Base-by-base conservation (phyloP, 2,329 filamentous ascomycete species). In the Fusarium humuli region DNA sequence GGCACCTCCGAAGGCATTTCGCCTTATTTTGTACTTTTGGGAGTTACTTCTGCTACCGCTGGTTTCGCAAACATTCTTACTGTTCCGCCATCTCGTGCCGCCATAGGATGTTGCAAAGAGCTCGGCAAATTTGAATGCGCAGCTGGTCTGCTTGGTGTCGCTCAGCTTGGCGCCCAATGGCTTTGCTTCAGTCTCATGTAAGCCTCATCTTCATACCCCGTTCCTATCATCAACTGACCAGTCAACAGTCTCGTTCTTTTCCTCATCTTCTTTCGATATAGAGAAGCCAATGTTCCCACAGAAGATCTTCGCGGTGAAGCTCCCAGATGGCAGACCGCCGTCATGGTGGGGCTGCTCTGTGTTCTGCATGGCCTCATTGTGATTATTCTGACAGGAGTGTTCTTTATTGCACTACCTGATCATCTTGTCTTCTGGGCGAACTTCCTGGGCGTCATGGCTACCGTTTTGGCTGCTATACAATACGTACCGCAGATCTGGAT, bases 401-500 rank as follows among this genome's bases (percentile, higher is more conserved):
- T 97, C 67, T 86, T 89, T 59, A 80, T 90, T 47, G 87, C 87
- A 16, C 83, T 86, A 13, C 92, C 91, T 1, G 76, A 83, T 3
- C 84, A 90, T 62, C 87, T 97, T 3, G 87, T 90, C 54, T 82
- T 83, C 29, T 98, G 94, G 94, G 95, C 96, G 20, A 94, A 97
- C 76, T 84, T 92, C 69, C 87, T 98, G 13, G 96, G 96, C 2
- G 83, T 97, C 63, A 88, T 93, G 78, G 90, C 93, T 20, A 92
- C 93, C 1, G 81, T 88, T 2, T 88, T 99, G 7, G 93, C 96
- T 1, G 91, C 89, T 0, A 87, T 98, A 23, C 96, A 99, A 81
- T 99, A 98, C 80, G 84, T 99, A 18, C 96, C 96, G 0, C 96
- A 99, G 81, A 97, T 99, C 70, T 94, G 90, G 82, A 98, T 92